Base-by-base conservation (phyloP, 2,329 filamentous ascomycete genomes). In the Tolypocladium inflatum region DNA sequence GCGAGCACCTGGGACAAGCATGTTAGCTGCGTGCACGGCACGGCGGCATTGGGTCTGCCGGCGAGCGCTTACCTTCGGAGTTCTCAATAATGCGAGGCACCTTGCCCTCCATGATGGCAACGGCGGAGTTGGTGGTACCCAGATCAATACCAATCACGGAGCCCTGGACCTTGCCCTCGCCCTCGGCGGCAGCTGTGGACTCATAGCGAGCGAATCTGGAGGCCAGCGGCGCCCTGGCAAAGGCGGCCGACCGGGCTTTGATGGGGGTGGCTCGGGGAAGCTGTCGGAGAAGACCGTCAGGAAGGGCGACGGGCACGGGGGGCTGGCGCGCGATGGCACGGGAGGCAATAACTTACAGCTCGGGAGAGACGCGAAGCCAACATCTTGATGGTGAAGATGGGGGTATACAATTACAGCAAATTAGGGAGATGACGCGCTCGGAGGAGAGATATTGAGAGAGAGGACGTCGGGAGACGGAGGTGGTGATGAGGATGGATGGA, bases 31-130 rank as follows among this genome's bases (percentile, higher is more conserved):
- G 26, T n/a, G 9, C 8, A n/a, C 26, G 39, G 5, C 26, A 33
- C 19, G 48, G 26, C 48, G 26, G 17, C 30, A 33, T 8, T 51
- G 26, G 23, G 2, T n/a, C 26, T 3, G 26, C 48, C 11, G 26
- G 10, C 8, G 17, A 51, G 48, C 11, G 57, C 61, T 70, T 79
- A 91, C 91, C 92, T 82, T 97, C 93, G 35, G 92, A 82, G 84
- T 97, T 97, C 79, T 97, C 93, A 74, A 97, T 97, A 74, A 97
- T 97, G 78, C 88, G 91, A 68, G 93, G 91, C 58, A 83, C 78
- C 82, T 96, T 96, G 78, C 93, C 94, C 83, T 97, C 93, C 92
- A 97, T 96, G 65, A 97, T 81, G 70, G 92, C 93, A 62, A 97
- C 93, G 58, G 93, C 93, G 61, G 93, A 97, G 85, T 97, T 97